Percentiles rank a stretch among this genome's conserved stretches.
These are phyloP conservation scores for Diplodia mutila DNA, from an alignment of 2,329 filamentous ascomycete genomes.

Conservation along the genomic window DNA sequence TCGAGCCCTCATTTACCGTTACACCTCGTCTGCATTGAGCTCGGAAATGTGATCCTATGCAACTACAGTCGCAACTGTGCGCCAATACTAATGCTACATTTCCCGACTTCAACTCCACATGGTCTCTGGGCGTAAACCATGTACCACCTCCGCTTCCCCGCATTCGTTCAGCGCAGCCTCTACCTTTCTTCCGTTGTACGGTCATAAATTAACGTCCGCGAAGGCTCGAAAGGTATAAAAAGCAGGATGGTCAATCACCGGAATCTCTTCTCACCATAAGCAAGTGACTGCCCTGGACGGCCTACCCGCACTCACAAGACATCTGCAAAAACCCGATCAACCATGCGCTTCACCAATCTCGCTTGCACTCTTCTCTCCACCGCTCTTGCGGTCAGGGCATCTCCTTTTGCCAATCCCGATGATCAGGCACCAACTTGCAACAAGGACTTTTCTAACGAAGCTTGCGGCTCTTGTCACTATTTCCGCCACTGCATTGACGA, in stretches of 20 bases:
- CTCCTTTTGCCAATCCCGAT: neutral
- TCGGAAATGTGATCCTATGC: neutral
- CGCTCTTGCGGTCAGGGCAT: neutral
- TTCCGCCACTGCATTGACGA: conserved; percentile 17
- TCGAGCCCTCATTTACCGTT: neutral
- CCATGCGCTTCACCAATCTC: conserved; percentile 1
- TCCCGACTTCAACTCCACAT: neutral
- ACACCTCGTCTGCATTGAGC: neutral
- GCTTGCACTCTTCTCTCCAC: conserved; percentile 1
- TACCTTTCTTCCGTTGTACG: neutral
- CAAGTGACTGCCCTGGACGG: neutral
- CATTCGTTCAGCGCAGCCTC: neutral
- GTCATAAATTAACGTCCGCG: neutral
- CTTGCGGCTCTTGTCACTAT: conserved; percentile 22
- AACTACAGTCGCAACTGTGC: neutral
- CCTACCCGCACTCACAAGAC: neutral
- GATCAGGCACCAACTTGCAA: neutral
- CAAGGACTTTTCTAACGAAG: conserved; percentile 3
- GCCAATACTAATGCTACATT: neutral
- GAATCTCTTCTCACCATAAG: too few species aligned
- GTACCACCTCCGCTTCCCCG: neutral
- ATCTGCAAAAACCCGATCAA: neutral
- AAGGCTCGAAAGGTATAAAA: neutral
- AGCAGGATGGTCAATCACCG: neutral
- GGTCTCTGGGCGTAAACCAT: neutral